phyloP scores from a whole-genome alignment of 1,139 yeast species.

The Suhomyces panamericanus region DNA sequence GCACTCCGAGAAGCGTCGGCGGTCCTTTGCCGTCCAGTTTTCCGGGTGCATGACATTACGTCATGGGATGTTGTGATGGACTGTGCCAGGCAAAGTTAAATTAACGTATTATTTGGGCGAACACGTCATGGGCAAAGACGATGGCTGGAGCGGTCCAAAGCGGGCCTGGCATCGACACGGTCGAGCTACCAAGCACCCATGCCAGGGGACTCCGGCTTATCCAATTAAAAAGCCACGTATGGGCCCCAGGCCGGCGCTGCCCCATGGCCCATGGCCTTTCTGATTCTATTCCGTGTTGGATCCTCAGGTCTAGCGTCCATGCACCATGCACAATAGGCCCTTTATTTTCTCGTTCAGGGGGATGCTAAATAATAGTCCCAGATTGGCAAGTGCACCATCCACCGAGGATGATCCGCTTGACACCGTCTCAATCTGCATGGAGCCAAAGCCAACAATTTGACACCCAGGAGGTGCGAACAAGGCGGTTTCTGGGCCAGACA shows the following conservation, averaged over 20 bases:
- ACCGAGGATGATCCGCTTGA: constrained; percentile 3
- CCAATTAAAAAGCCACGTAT: too few relatives aligned
- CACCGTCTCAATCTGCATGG: not conserved
- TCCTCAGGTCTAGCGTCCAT: not conserved
- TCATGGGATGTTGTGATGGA: not conserved
- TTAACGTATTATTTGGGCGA: not conserved
- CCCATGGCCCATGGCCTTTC: not conserved
- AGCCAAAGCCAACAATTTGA: constrained; percentile 1
- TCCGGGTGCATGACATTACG: not conserved
- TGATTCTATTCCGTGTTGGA: too few relatives aligned
- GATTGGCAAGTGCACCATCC: not conserved
- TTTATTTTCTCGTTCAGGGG: constrained; percentile 11
- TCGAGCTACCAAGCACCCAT: too few relatives aligned
- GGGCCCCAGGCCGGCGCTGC: not conserved
- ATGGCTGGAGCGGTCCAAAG: not conserved
- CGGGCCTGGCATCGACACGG: not conserved
- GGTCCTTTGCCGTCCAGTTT: not conserved
- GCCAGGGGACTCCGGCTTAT: too few relatives aligned
- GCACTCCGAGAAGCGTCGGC: not conserved
- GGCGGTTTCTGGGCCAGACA: not conserved
- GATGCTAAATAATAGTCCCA: constrained; percentile 4
- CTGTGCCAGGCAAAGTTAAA: not conserved
- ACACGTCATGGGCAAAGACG: not conserved
- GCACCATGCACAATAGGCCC: constrained; percentile 6
- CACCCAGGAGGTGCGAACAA: not conserved